Conservation (phyloP, 768 basidiomycete species). For the Mycena alexandri region DNA sequence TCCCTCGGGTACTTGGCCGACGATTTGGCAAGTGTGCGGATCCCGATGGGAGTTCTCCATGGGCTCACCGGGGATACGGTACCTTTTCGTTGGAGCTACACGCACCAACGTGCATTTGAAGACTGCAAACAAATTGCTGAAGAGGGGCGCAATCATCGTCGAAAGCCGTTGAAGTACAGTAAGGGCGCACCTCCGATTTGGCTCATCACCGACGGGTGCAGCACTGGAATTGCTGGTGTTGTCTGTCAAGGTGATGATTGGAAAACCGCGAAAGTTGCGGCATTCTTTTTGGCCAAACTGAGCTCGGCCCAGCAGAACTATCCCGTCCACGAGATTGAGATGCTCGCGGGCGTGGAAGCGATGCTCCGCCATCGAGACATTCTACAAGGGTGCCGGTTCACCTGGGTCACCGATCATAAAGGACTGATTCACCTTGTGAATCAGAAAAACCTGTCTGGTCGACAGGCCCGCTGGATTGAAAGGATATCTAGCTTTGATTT, state of each 20-base stretch:
- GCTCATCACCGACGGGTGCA: conserved; percentile 19
- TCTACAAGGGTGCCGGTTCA: conserved; percentile 10
- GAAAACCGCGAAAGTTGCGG: conserved; percentile 9
- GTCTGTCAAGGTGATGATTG: conserved; percentile 14
- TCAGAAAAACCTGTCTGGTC: too few species aligned
- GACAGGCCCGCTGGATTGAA: conserved; percentile 14
- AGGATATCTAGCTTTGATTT: conserved; percentile 16
- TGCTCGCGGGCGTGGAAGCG: conserved; percentile 17
- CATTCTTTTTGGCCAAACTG: conserved; percentile 9
- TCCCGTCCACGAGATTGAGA: conserved; percentile 10
- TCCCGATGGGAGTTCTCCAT: conserved; percentile 55
- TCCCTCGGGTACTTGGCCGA: conserved; percentile 47
- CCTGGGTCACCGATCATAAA: conserved; percentile 4
- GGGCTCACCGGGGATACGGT: conserved; percentile 2
- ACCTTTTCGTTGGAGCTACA: conserved; percentile 13
- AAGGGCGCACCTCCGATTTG: conserved; percentile 2
- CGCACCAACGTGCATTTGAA: too few species aligned
- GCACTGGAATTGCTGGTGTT: too few species aligned
- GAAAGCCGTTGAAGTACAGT: conserved; percentile 39
- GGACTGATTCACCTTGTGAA: conserved; percentile 6
- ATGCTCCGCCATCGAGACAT: conserved; percentile 18
- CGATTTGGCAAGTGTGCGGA: conserved; percentile 47
- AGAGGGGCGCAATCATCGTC: conserved; percentile 36
- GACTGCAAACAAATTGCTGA: conserved; percentile 47
- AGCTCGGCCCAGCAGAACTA: conserved; percentile 14